These are phyloP conservation scores for Tulasnella sp. DNA, from an alignment of 768 basidiomycete genomes.

Conservation along the genomic window DNA sequence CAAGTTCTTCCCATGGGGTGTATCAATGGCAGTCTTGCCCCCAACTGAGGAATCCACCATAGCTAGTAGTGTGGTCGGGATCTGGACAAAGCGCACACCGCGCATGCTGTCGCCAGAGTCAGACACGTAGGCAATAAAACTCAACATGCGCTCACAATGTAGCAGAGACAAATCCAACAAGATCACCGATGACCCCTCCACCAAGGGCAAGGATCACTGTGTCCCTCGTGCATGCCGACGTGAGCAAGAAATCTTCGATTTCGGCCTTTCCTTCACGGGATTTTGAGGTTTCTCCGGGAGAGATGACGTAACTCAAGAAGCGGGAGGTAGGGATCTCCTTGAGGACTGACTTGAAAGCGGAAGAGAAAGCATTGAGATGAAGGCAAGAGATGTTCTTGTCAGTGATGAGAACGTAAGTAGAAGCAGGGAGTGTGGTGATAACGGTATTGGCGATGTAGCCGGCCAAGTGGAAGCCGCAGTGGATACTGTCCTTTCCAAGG, in stretches of 20 bases:
- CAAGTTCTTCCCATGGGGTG: conserved; percentile 94
- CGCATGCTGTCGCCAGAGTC: conserved; percentile 65
- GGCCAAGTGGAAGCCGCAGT: conserved; percentile 86
- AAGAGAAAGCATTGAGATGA: conserved; percentile 55
- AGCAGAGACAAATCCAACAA: conserved; percentile 92
- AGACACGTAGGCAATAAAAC: neutral
- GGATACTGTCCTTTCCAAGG: conserved; percentile 74
- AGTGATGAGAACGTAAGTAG: conserved; percentile 84
- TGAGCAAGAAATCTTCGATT: conserved; percentile 85
- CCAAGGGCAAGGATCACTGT: conserved; percentile 89
- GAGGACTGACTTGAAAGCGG: conserved; percentile 46
- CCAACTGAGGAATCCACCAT: conserved; percentile 99
- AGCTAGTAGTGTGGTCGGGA: conserved; percentile 89
- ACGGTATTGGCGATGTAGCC: conserved; percentile 74
- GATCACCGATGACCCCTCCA: conserved; percentile 94
- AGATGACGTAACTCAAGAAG: conserved; percentile 65
- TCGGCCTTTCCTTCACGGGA: conserved; percentile 81
- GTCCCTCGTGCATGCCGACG: conserved; percentile 81
- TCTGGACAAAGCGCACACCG: conserved; percentile 87
- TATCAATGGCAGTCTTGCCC: conserved; percentile 99
- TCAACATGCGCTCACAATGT: conserved; percentile 60
- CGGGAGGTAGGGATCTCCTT: conserved; percentile 35
- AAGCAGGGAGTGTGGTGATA: conserved; percentile 54
- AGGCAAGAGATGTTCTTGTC: conserved; percentile 80
- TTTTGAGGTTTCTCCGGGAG: conserved; percentile 90